Conservation (phyloP, 768 basidiomycete genomes). For the Suillus bovinus region DNA sequence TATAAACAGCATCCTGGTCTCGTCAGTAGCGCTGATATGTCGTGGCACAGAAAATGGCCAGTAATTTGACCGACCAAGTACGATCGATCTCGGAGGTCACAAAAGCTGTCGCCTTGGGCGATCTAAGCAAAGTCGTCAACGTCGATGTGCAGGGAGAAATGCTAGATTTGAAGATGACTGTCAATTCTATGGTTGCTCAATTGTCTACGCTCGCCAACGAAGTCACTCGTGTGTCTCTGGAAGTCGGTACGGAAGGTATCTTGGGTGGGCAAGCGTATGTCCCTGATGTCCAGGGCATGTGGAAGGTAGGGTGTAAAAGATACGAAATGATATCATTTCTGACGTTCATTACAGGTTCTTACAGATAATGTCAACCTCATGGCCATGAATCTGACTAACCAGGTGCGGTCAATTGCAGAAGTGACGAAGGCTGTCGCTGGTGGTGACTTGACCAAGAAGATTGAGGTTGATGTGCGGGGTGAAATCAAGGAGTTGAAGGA, state of each 20-base stretch:
- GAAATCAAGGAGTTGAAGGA: slow-evolving; percentile 90
- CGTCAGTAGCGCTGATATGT: background rate
- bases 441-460: slow-evolving; percentile 92
- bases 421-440: slow-evolving; percentile 95
- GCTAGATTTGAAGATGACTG: slow-evolving; percentile 79
- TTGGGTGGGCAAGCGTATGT: slow-evolving; percentile 92
- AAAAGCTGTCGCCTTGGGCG: slow-evolving; percentile 78
- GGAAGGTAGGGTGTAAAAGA: slow-evolving; percentile 62
- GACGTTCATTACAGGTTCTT: slow-evolving; percentile 39
- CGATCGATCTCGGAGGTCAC: slow-evolving; percentile 89
- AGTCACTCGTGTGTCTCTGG: slow-evolving; percentile 89
- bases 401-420: slow-evolving; percentile 86
- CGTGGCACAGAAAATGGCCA: slow-evolving; percentile 76
- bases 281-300: slow-evolving; percentile 91
- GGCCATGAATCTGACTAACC: slow-evolving; percentile 89
- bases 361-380: slow-evolving; percentile 87
- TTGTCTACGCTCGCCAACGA: slow-evolving; percentile 74
- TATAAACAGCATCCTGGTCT: background rate
- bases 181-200: slow-evolving; percentile 78
- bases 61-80: slow-evolving; percentile 82
- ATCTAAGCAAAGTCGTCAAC: slow-evolving; percentile 80
- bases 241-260: slow-evolving; percentile 91
- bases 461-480: slow-evolving; percentile 87
- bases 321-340: slow-evolving; percentile 20
- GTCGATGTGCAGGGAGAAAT: slow-evolving; percentile 96